Evolutionary conservation across 2,329 filamentous ascomycete species (phyloP).

Genomic region (Fusarium albosuccineum): DNA sequence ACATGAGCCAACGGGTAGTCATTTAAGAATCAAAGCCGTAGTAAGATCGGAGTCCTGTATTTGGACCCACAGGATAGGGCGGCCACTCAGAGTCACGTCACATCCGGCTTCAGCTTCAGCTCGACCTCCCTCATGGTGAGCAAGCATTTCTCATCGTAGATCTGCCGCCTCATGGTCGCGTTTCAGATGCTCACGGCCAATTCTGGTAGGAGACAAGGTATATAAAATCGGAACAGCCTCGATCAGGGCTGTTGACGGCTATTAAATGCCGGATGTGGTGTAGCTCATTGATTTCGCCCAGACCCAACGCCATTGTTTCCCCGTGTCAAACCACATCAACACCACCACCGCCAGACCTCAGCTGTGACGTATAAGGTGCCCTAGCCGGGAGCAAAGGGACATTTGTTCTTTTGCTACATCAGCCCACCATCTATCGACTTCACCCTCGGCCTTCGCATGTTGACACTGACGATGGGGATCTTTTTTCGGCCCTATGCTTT

Average conservation of each 20-base stretch:
- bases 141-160: conserved; percentile 30
- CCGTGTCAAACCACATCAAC: conserved; percentile 37
- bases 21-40: no score
- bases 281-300: conserved; percentile 21
- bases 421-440: conserved; percentile 20
- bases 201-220: conserved; percentile 3
- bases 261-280: conserved; percentile 30
- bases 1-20: no score
- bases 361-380: no score
- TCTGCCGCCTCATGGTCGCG: conserved; percentile 29
- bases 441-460: conserved; percentile 4
- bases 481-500: neutral
- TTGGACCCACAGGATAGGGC: conserved; percentile 4
- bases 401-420: no score
- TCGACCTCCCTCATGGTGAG: conserved; percentile 14
- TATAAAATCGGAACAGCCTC: conserved; percentile 11
- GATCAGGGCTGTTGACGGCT: conserved; percentile 13
- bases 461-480: neutral
- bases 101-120: neutral
- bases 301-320: conserved; percentile 36
- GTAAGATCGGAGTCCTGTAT: no score
- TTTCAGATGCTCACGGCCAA: conserved; percentile 12
- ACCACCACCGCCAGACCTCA: conserved; percentile 37
- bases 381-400: no score
- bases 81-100: conserved; percentile 33